These are phyloP conservation scores for Cercophora sp. DNA, from an alignment of 495 filamentous ascomycete genomes.

Conservation along the genomic window DNA sequence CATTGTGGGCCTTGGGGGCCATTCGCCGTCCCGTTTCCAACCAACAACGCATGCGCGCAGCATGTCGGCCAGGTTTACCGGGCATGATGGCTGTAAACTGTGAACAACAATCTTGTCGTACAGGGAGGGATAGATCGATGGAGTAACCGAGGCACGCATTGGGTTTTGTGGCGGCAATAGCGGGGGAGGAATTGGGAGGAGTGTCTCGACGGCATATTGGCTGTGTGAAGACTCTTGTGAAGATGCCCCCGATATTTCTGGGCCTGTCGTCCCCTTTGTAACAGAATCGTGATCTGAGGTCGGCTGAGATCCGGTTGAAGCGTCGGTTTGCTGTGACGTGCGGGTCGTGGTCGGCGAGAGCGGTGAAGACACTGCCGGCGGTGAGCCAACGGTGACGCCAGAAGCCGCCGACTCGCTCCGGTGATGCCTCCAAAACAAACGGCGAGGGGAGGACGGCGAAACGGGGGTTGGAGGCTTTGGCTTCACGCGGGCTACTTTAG, in stretches of 20 bases:
- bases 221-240: slow-evolving; percentile 15
- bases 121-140: slow-evolving; percentile 70
- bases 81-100: slow-evolving; percentile 71
- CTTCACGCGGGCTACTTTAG: slow-evolving; percentile 46
- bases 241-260: slow-evolving; percentile 8
- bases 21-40: slow-evolving; percentile 92
- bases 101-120: slow-evolving; percentile 84
- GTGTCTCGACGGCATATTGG: slow-evolving; percentile 39
- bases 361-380: slow-evolving; percentile 19
- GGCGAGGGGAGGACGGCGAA: slow-evolving; percentile 29
- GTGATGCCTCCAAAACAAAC: slow-evolving; percentile 29
- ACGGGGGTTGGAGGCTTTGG: slow-evolving; percentile 25
- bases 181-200: slow-evolving; percentile 60
- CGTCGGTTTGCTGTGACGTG: slow-evolving; percentile 22
- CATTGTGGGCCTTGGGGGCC: slow-evolving; percentile 67
- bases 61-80: slow-evolving; percentile 81
- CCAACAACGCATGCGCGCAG: slow-evolving; percentile 79
- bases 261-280: slow-evolving; percentile 4
- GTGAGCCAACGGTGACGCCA: slow-evolving; percentile 12
- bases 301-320: slow-evolving; percentile 15
- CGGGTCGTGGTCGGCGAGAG: slow-evolving; percentile 20
- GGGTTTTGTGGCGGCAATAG: slow-evolving; percentile 64
- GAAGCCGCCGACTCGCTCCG: slow-evolving; percentile 31
- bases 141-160: slow-evolving; percentile 68
- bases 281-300: slow-evolving; percentile 20